Evolutionary conservation across 2,329 filamentous ascomycete species (phyloP).

Genomic region (Alternaria brassicicola): DNA sequence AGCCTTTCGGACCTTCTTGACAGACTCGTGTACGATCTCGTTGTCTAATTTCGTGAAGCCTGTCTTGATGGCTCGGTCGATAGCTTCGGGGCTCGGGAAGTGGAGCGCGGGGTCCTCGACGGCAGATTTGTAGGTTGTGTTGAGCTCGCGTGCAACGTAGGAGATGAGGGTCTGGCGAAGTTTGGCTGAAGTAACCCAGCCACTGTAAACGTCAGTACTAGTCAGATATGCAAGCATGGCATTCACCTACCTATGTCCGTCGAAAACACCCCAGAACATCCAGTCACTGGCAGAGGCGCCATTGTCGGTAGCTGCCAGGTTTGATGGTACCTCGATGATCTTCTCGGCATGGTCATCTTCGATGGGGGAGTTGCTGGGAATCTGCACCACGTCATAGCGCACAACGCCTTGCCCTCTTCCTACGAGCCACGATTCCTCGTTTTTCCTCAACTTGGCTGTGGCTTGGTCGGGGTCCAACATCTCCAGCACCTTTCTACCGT

Average conservation of each 20-base stretch:
- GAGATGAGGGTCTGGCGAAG: constrained; percentile 89
- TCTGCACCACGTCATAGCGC: constrained; percentile 89
- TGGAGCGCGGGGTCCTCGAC: constrained; percentile 61
- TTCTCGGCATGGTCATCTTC: constrained; percentile 98
- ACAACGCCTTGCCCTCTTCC: constrained; percentile 89
- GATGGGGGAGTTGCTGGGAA: constrained; percentile 95
- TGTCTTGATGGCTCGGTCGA: constrained; percentile 89
- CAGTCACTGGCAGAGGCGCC: constrained; percentile 75
- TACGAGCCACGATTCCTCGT: constrained; percentile 90
- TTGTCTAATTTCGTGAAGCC: constrained; percentile 89
- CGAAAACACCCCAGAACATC: constrained; percentile 99
- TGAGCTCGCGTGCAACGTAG: constrained; percentile 91
- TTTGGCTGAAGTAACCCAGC: constrained; percentile 98
- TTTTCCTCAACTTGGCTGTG: constrained; percentile 83
- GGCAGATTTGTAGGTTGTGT: constrained; percentile 84
- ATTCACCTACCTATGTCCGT: constrained; percentile 80
- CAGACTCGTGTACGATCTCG: constrained; percentile 92
- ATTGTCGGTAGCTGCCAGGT: constrained; percentile 61
- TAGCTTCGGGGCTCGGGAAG: constrained; percentile 76
- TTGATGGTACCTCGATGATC: constrained; percentile 85
- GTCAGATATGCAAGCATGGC: not conserved
- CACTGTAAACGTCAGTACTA: constrained; percentile 58
- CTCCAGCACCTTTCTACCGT: constrained; percentile 84
- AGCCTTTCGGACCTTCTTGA: constrained; percentile 86
- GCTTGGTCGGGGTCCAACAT: constrained; percentile 97